Percentiles rank a stretch among this genome's conserved stretches.
These are phyloP conservation scores for Podaxis sp. DNA, from an alignment of 768 basidiomycete genomes.

Conservation along the genomic window DNA sequence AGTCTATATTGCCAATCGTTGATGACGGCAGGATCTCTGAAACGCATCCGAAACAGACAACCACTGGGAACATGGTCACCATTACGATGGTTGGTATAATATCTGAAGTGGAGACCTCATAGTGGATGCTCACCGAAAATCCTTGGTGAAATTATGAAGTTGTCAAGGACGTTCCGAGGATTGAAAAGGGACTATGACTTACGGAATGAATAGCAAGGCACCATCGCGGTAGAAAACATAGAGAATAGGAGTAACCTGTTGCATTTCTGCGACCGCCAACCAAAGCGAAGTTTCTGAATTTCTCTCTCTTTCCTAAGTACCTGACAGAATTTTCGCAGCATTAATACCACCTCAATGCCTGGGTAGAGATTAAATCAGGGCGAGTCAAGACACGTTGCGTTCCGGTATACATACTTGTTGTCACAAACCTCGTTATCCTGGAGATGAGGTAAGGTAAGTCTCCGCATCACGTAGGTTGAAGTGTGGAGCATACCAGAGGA, in stretches of 20 bases:
- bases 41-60: not conserved
- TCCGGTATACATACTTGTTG: not conserved
- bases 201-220: not conserved
- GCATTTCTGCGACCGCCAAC: not conserved
- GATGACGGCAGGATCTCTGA: not conserved
- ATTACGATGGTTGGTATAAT: not conserved
- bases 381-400: not conserved
- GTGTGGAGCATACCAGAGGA: not conserved
- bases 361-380: not conserved
- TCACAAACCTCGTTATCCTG: not conserved
- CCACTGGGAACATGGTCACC: not conserved
- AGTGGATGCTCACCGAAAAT: not conserved
- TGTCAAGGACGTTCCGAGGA: not conserved
- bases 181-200: not conserved
- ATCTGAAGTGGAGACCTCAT: not conserved
- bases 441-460: not conserved
- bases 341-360: not conserved
- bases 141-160: not conserved
- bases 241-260: not conserved
- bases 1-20: not conserved
- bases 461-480: not conserved
- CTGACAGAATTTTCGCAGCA: not conserved
- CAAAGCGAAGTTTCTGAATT: not conserved
- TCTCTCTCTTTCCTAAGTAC: not conserved
- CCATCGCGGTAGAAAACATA: slow-evolving; percentile 6